Conservation (phyloP, 768 basidiomycete species). For the Tricholoma sp. region DNA sequence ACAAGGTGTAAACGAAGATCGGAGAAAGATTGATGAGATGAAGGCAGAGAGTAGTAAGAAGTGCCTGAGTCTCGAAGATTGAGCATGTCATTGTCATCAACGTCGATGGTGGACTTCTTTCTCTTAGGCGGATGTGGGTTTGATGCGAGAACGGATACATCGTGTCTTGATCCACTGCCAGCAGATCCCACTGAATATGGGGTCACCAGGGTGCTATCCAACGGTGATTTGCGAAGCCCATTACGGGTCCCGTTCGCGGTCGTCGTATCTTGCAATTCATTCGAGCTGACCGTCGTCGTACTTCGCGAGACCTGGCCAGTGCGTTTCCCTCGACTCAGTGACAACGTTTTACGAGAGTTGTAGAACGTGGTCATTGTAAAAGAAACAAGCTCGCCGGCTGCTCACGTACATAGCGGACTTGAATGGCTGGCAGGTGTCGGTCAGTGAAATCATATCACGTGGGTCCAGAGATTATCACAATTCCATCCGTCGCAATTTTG, state of each 20-base stretch:
- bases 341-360: too few relatives aligned
- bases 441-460: too few relatives aligned
- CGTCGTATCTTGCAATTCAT: not conserved
- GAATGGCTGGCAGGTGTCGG: too few relatives aligned
- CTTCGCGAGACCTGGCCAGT: not conserved
- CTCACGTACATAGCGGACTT: too few relatives aligned
- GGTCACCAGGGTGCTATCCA: not conserved
- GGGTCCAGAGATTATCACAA: too few relatives aligned
- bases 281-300: not conserved
- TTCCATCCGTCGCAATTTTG: too few relatives aligned
- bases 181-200: not conserved
- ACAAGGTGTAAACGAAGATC: not conserved
- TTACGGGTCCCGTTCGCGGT: not conserved
- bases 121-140: constrained; percentile 15
- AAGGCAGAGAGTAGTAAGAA: not conserved
- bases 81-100: constrained; percentile 5
- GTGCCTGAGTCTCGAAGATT: not conserved
- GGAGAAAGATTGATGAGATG: not conserved
- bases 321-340: not conserved
- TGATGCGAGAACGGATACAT: not conserved
- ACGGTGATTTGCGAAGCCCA: not conserved
- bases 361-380: not conserved
- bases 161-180: not conserved
- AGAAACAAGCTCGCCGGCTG: too few relatives aligned
- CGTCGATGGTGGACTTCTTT: constrained; percentile 18